These are phyloP conservation scores for Xerocomus potaroensis DNA, from an alignment of 768 basidiomycete genomes.

Conservation along the genomic window DNA sequence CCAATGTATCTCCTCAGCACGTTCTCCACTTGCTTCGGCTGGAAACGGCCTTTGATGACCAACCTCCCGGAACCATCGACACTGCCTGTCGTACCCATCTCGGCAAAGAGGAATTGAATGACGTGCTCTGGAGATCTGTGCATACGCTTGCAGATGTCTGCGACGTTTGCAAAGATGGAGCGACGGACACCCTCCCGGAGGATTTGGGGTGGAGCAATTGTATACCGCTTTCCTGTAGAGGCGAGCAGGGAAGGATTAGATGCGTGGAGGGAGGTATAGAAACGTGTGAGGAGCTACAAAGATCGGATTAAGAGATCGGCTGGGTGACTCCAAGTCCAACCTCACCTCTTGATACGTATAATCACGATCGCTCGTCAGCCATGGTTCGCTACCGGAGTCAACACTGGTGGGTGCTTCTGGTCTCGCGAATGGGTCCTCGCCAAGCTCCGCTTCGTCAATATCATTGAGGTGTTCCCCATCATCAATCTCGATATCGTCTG, in stretches of 20 bases:
- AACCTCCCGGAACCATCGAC: constrained; percentile 89
- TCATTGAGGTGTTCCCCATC: constrained; percentile 64
- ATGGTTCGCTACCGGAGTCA: constrained; percentile 78
- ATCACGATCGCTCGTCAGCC: constrained; percentile 91
- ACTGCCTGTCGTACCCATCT: constrained; percentile 96
- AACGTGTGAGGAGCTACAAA: constrained; percentile 81
- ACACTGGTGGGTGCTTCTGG: constrained; percentile 54
- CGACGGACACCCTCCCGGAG: constrained; percentile 97
- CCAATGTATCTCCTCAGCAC: constrained; percentile 95
- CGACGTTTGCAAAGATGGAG: constrained; percentile 93
- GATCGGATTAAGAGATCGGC: background rate
- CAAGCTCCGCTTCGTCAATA: constrained; percentile 78
- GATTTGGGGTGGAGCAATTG: constrained; percentile 92
- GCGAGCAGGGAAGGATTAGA: constrained; percentile 89
- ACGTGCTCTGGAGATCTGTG: constrained; percentile 97
- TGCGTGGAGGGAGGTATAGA: constrained; percentile 86
- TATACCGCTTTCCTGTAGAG: constrained; percentile 89
- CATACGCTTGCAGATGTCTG: constrained; percentile 98
- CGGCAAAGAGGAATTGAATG: constrained; percentile 94
- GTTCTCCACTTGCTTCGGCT: constrained; percentile 97
- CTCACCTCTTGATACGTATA: constrained; percentile 92
- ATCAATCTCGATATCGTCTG: constrained; percentile 50
- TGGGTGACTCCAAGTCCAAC: background rate
- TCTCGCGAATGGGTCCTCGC: constrained; percentile 80
- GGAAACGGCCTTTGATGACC: constrained; percentile 97